Evolutionary conservation across 2,329 filamentous ascomycete genomes (phyloP).

Genomic region (Lojkania enalia): DNA sequence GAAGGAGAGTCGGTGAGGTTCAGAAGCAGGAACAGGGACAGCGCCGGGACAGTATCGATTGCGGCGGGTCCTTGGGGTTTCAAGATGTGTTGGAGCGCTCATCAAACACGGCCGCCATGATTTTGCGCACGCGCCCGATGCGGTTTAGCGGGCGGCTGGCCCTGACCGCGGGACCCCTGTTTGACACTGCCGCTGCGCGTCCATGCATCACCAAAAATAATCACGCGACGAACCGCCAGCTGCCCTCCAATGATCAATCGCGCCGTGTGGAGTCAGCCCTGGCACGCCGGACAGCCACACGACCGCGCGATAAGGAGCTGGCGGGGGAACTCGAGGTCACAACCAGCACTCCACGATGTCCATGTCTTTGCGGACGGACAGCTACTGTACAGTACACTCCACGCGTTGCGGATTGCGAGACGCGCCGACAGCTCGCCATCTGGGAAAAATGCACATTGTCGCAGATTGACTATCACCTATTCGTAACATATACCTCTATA

Average conservation of each 20-base stretch:
- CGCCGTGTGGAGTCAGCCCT: constrained; percentile 16
- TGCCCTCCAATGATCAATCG: constrained; percentile 6
- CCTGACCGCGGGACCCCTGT: constrained; percentile 1
- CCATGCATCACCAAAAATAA: constrained; percentile 23
- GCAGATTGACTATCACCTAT: constrained; percentile 26
- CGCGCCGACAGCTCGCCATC: constrained; percentile 1
- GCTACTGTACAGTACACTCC: no score
- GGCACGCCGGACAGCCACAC: constrained; percentile 18
- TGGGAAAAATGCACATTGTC: constrained; percentile 24
- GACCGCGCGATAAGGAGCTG: constrained; percentile 3
- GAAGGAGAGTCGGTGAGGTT: constrained; percentile 35
- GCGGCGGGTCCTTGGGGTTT: constrained; percentile 19
- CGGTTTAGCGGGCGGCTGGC: constrained; percentile 2
- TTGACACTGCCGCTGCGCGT: constrained; percentile 17
- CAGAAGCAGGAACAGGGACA: constrained; percentile 16
- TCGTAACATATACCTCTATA: constrained; percentile 10
- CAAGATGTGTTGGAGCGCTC: constrained; percentile 18
- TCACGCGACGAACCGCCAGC: constrained; percentile 31
- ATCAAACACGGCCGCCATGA: constrained; percentile 17
- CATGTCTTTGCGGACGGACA: no score
- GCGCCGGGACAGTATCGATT: constrained; percentile 20
- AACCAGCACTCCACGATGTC: background rate
- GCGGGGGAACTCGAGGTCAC: background rate
- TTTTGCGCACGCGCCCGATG: constrained; percentile 9
- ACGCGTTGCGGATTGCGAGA: background rate